These are phyloP conservation scores for Achaetomiella virescens DNA, from an alignment of 495 filamentous ascomycete genomes.

Conservation along the genomic window DNA sequence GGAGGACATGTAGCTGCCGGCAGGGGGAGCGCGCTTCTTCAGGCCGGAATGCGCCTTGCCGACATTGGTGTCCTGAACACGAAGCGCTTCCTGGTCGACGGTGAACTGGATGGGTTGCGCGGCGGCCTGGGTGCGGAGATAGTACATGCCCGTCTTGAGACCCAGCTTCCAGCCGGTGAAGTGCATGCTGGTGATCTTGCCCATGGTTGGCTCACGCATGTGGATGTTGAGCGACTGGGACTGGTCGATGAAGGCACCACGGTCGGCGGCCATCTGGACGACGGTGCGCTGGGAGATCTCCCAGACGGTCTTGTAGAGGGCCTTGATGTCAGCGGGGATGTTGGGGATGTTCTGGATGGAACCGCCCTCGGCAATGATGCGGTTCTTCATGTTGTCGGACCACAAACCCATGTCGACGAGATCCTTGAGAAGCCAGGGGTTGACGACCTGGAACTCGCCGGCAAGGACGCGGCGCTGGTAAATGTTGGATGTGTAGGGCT, in stretches of 20 bases:
- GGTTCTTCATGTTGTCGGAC: slow-evolving; percentile 99
- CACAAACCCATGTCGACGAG: slow-evolving; percentile 95
- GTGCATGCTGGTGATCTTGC: slow-evolving; percentile 99
- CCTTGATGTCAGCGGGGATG: slow-evolving; percentile 92
- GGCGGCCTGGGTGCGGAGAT: slow-evolving; percentile 95
- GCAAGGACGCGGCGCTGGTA: slow-evolving; percentile 97
- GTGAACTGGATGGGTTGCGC: slow-evolving; percentile 98
- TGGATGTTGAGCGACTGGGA: slow-evolving; percentile 99
- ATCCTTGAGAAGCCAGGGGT: slow-evolving; percentile 97
- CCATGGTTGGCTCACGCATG: slow-evolving; percentile 98
- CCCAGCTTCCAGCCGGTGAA: slow-evolving; percentile 98
- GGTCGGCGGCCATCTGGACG: slow-evolving; percentile 95
- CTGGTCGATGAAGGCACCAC: slow-evolving; percentile 97
- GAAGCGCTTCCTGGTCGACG: slow-evolving; percentile 92
- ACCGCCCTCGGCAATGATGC: slow-evolving; percentile 94
- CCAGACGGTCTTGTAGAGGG: slow-evolving; percentile 99
- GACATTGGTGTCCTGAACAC: slow-evolving; percentile 79
- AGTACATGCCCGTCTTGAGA: slow-evolving; percentile 99
- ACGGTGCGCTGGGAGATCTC: slow-evolving; percentile 96
- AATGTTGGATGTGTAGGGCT: slow-evolving; percentile 99
- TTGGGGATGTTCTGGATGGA: slow-evolving; percentile 95
- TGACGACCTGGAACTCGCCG: slow-evolving; percentile 98
- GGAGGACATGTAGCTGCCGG: slow-evolving; percentile 48
- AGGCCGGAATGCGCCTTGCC: slow-evolving; percentile 51
- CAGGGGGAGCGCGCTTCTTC: slow-evolving; percentile 61